A percentile compares a stretch with the other conserved stretches of the same genome.
Conservation (phyloP, 768 basidiomycete genomes). For the Rhodotorula toruloides region DNA sequence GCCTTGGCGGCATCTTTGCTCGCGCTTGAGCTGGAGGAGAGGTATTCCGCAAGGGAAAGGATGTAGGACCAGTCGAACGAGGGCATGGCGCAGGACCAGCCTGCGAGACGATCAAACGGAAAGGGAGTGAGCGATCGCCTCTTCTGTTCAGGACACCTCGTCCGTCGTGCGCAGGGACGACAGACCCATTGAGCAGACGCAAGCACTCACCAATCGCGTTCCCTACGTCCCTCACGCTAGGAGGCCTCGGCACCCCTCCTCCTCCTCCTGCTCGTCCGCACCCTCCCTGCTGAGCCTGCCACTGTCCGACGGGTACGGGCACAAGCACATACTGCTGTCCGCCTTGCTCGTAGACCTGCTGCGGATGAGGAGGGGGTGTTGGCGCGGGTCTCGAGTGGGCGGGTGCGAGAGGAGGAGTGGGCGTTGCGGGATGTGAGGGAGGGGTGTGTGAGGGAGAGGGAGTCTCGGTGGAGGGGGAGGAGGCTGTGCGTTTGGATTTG, state of each 20-base stretch:
- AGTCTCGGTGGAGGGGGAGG: not conserved
- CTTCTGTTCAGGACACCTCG: too few relatives aligned
- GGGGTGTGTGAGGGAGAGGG: not conserved
- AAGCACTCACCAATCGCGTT: conserved; percentile 25
- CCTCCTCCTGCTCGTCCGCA: not conserved
- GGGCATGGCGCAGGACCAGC: conserved; percentile 29
- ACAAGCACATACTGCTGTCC: conserved; percentile 2
- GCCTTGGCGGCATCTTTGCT: conserved; percentile 34
- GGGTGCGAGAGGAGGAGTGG: too few relatives aligned
- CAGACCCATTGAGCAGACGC: too few relatives aligned
- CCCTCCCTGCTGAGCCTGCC: not conserved
- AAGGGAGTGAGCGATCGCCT: not conserved
- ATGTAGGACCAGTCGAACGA: conserved; percentile 30
- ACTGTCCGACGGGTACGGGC: not conserved
- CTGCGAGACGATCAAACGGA: not conserved
- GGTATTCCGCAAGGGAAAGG: conserved; percentile 21
- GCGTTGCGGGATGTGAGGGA: not conserved
- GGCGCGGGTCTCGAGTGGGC: too few relatives aligned
- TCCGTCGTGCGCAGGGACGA: too few relatives aligned
- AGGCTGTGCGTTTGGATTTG: not conserved
- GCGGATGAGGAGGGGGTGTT: too few relatives aligned
- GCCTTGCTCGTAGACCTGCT: not conserved
- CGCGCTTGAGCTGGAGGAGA: not conserved
- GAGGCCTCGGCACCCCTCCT: conserved; percentile 4
- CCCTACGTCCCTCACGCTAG: conserved; percentile 11